phyloP scores from a whole-genome alignment of 306 rosid species.

The Erythrophleum fordii region DNA sequence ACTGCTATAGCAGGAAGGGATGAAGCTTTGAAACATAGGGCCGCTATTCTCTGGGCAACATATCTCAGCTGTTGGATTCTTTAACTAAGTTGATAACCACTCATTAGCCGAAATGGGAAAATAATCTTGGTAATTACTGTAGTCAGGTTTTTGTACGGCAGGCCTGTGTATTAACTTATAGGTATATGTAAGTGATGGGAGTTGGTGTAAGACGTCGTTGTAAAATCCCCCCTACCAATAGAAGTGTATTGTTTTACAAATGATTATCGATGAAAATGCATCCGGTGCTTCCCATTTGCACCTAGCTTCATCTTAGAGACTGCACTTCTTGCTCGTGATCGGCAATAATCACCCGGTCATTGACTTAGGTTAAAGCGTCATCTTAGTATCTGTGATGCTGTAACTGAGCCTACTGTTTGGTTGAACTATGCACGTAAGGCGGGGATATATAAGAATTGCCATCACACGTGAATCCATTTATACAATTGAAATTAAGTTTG shows the following conservation, averaged over 20 bases:
- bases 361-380: not conserved
- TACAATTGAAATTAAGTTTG: slow-evolving; percentile 27
- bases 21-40: slow-evolving; percentile 4
- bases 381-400: not conserved
- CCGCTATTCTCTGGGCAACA: slow-evolving; percentile 22
- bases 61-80: slow-evolving; percentile 13
- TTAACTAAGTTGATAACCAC: not conserved
- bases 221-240: not conserved
- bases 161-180: slow-evolving; percentile 5
- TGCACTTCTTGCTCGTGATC: not conserved
- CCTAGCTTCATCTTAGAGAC: not conserved
- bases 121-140: slow-evolving; percentile 13
- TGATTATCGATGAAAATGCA: not conserved
- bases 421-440: not conserved
- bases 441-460: slow-evolving; percentile 12
- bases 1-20: not conserved
- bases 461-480: slow-evolving; percentile 30
- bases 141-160: slow-evolving; percentile 10
- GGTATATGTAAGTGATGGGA: not conserved
- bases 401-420: not conserved
- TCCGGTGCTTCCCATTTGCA: not conserved
- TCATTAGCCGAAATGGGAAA: slow-evolving; percentile 20
- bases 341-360: not conserved
- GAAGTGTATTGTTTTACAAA: not conserved
- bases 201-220: not conserved